Base-by-base conservation (phyloP, 2,329 filamentous ascomycete species). In the Fusarium subglutinans region DNA sequence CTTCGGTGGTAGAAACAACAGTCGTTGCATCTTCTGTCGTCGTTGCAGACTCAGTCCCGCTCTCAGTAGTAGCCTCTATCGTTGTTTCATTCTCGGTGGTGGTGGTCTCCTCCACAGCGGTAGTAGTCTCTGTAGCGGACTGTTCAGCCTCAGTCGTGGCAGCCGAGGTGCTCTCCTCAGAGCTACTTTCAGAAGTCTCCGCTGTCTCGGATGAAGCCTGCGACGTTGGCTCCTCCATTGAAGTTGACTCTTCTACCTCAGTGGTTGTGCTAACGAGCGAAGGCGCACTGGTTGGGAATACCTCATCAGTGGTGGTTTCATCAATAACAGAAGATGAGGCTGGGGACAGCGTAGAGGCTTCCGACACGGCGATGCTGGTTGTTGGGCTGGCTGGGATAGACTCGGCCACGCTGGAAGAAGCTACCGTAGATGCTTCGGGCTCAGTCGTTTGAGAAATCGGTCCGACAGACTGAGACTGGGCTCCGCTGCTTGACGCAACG, bases 261-360 rank as follows among this genome's bases (percentile, higher is more conserved):
- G 14, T 2, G 1, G 18, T 13, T 18, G 51, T 54, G 24, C 51
- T 28, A 4, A n/a, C 0, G 9, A 9, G 2, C 10, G 8, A 18
- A 22, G 51, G 18, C 14, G 35, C 7, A 9, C 3, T 38, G 5
- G 14, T 40, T 40, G 51, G 10, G 20, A 38, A 22, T 15, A 54
- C 9, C 10, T 54, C 35, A 2, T 17, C 18, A 6, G 33, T 26
- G 5, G 17, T 38, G 11, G 18, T 6, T 28, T 54, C 24, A 2
- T 5, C 50, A 9, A 5, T 3, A 28, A 7, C 35, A 1, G 24
- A 38, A 2, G 50, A 54, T 38, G 35, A 38, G 6, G 13, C 18
- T 2, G 18, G 18, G 0, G 33, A 11, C 1, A 15, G 9, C 8
- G 33, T 37, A 15, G 50, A 37, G 9, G 6, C 17, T 15, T 22